Evolutionary conservation across 2,329 filamentous ascomycete genomes (phyloP), one percentile per base, ranked within the genome.

Genomic region (Phyllosticta paracitricarpa): DNA sequence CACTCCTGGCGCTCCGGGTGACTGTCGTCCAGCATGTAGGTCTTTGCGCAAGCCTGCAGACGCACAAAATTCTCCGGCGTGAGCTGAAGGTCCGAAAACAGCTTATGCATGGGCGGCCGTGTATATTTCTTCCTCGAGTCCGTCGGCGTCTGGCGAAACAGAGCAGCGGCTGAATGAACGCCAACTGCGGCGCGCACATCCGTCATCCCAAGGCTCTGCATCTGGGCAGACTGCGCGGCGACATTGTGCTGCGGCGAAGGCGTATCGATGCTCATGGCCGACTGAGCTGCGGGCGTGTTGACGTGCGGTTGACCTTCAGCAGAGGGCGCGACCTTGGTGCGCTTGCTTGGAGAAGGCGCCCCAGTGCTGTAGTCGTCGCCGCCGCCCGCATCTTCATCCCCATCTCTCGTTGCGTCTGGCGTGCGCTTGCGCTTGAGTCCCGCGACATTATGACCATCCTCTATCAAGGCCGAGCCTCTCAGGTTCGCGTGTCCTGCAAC

Each of bases 101-200:
- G 73, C 63, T 82, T 83, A 51, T 80, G 82, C 75, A 84, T 82
- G 4, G 82, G 80, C 22, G 81, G 81, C 0, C 82, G 78, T 0
- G 81, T 84, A 66, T 82, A 79, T 66, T 84, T 84, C 68, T 82
- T 82, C 57, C 78, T 76, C n/a, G 78, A 73, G 63, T 79, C 79
- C 14, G 68, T 66, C 0, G 70, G 70, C 9, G 72, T 62, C n/a
- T 66, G 68, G 12, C 81, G 76, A 64, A 83, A 83, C 9, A 83
- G 72, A 2, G 81, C 80, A 0, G 79, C 79, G 1, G 81, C 81
- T 24, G 71, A 73, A 69, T 82, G 79, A 4, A 82, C 74, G 56
- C 79, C 81, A 19, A 56, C 58, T 48, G 77, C 76, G 24, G 79
- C 74, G 33, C 78, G 78, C 54, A 78, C 76, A 63, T 80, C 76